A percentile compares a stretch with the other conserved stretches of the same genome.
Conservation (phyloP, 306 rosid species). For the Prosopis cineraria region DNA sequence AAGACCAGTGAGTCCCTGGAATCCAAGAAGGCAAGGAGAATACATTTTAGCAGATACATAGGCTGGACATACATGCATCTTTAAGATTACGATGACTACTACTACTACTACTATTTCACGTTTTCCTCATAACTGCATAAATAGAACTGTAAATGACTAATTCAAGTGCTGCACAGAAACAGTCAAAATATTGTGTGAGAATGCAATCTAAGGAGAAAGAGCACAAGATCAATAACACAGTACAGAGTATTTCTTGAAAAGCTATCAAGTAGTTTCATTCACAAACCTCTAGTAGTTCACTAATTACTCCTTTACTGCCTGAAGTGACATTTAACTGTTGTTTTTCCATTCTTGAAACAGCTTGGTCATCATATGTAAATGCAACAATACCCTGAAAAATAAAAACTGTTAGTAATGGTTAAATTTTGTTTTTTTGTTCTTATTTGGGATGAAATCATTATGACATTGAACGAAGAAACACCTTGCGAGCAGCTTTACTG, state of each 20-base stretch:
- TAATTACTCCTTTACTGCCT: constrained; percentile 79
- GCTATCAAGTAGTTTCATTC: constrained; percentile 1
- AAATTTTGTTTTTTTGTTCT: not conserved
- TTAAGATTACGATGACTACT: not conserved
- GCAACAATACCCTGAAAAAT: constrained; percentile 86
- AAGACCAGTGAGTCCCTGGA: constrained; percentile 95
- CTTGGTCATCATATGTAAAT: constrained; percentile 91
- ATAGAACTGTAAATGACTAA: not conserved
- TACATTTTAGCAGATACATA: not conserved
- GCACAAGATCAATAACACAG: not conserved
- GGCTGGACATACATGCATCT: constrained; percentile 12
- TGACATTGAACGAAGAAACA: constrained; percentile 39
- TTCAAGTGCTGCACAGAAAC: not conserved
- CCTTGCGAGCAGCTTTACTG: constrained; percentile 98
- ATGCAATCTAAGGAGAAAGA: not conserved
- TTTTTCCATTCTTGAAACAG: constrained; percentile 66
- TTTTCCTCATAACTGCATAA: not conserved
- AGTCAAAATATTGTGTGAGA: not conserved
- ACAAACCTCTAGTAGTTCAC: constrained; percentile 85
- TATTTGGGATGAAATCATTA: not conserved
- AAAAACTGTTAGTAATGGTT: constrained; percentile 25
- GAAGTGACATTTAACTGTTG: constrained; percentile 63
- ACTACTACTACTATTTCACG: not conserved
- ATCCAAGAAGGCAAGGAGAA: constrained; percentile 33
- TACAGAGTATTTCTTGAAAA: not conserved